Base-by-base conservation (phyloP, 345 rosid genomes). In the Garcia nutans region DNA sequence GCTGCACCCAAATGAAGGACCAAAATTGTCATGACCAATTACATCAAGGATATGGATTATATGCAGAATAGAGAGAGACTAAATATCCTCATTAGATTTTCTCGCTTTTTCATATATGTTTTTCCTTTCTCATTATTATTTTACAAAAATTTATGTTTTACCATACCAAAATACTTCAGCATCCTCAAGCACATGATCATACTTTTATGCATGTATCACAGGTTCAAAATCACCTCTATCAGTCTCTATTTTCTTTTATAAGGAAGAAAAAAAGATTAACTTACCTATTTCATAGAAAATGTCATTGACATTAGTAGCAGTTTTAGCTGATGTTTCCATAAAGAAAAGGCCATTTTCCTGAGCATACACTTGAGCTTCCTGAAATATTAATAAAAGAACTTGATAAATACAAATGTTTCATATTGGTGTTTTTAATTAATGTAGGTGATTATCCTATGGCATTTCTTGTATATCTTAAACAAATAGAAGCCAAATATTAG, bases 301-400 rank as follows among this genome's bases (percentile, higher is more conserved):
- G 74, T 89, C 92, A 80, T 91, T 90, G 79, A 89, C 97, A 77
- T 92, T 92, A 12, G 77, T 73, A 24, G 97, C 91, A 9, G 90
- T 83, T 82, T 92, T 92, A 1, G 97, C 97, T 49, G 97, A 92
- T 69, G 96, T 87, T 82, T 92, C 97, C 87, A 90, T 83, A 83
- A 92, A 92, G 90, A 92, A 87, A 64, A 92, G 90, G 78, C 88
- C 88, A 81, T 87, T 88, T 82, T 90, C 97, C 84, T 83, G 89
- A 24, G 96, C 96, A 86, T 86, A 92, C 2, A 54, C 66, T 74
- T 81, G 86, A 57, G 90, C 97, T 76, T 91, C 99, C 99, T 96
- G 88, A 81, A 79, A 80, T 24, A 83, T 52, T n/a, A 61, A 10
- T 15, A 41, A 62, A 49, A 11, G 19, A 9, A 28, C 42, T 7